phyloP scores from a whole-genome alignment of 2,329 filamentous ascomycete species.

The Pseudogymnoascus sp. region DNA sequence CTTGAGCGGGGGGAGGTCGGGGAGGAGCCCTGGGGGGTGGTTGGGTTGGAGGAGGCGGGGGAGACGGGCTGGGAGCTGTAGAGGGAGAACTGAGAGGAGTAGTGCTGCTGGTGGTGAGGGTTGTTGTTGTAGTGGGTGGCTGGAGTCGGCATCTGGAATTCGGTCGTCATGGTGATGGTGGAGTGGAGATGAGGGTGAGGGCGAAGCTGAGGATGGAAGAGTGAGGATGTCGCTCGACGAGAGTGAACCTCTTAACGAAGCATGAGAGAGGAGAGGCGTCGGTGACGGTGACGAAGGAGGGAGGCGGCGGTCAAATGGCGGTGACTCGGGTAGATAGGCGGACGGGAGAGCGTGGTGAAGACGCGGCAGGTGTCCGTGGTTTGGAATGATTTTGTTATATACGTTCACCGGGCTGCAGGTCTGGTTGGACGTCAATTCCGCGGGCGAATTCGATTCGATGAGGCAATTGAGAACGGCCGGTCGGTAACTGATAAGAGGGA shows the following conservation, averaged over 20 bases:
- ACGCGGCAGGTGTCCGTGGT: background rate
- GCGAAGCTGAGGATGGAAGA: no score
- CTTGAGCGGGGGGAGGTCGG: slow-evolving; percentile 33
- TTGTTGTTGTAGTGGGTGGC: slow-evolving; percentile 23
- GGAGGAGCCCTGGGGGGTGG: slow-evolving; percentile 39
- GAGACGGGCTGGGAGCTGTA: slow-evolving; percentile 26
- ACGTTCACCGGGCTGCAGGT: background rate
- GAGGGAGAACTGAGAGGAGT: slow-evolving; percentile 16
- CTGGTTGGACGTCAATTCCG: background rate
- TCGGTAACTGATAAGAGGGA: background rate
- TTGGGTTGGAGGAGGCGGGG: slow-evolving; percentile 32
- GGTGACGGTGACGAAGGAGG: background rate
- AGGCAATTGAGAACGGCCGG: background rate
- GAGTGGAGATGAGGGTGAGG: background rate
- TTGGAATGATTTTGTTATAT: background rate
- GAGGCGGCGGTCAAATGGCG: background rate
- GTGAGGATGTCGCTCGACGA: background rate
- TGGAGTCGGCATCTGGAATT: slow-evolving; percentile 28
- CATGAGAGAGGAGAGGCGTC: background rate
- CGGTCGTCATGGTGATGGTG: slow-evolving; percentile 23
- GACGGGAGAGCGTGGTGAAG: background rate
- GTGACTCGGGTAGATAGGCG: background rate
- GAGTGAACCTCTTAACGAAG: slow-evolving; percentile 1
- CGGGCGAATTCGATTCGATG: background rate
- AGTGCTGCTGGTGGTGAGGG: slow-evolving; percentile 26